These are phyloP conservation scores for Cryphonectria japonica DNA, from an alignment of 2,329 filamentous ascomycete species.

Conservation along the genomic window DNA sequence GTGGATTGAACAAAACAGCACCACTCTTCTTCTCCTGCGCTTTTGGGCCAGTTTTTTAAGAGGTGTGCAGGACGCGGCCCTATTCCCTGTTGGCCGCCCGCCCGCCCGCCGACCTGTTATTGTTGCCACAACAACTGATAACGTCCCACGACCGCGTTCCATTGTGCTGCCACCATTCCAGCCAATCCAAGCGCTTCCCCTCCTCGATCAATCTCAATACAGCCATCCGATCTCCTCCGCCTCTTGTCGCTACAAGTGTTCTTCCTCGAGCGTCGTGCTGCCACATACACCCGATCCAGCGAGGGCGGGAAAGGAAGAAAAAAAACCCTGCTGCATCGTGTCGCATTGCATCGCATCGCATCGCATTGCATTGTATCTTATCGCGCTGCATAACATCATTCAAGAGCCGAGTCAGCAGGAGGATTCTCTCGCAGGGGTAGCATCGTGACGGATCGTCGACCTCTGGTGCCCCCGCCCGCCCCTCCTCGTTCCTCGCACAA, in stretches of 20 bases:
- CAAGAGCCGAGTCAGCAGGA: background rate
- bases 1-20: background rate
- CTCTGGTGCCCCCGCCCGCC: background rate
- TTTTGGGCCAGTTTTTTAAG: background rate
- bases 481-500: background rate
- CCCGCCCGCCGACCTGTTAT: background rate
- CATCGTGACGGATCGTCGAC: constrained; percentile 10
- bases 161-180: constrained; percentile 2
- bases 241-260: background rate
- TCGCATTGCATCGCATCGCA: constrained; percentile 9
- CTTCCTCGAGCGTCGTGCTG: background rate
- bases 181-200: background rate
- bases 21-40: background rate
- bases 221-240: background rate
- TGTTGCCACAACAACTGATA: constrained; percentile 16
- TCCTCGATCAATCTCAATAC: background rate
- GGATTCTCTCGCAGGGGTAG: background rate
- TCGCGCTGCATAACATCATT: constrained; percentile 7
- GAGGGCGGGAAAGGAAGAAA: background rate
- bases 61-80: background rate
- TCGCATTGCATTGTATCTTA: constrained; percentile 8
- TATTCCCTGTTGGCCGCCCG: background rate
- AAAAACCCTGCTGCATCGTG: background rate
- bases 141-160: constrained; percentile 2
- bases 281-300: background rate